phyloP scores from a whole-genome alignment of 73 alveolate genomes.

The Paramecium primaurelia region DNA sequence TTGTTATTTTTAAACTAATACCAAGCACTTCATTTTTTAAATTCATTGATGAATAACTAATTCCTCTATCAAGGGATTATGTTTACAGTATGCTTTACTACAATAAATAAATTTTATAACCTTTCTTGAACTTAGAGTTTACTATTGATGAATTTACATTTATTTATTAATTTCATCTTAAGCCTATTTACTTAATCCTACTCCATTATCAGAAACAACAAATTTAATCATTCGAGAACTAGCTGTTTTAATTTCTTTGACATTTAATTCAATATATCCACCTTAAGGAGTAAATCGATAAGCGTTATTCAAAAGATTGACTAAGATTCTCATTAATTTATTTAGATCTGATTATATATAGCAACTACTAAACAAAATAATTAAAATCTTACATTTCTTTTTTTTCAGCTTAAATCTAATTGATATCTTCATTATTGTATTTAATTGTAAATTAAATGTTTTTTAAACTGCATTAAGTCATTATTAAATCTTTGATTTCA shows the following conservation, averaged over 20 bases:
- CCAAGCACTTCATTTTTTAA: background rate
- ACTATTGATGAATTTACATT: background rate
- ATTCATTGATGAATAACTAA: background rate
- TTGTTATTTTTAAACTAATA: conserved; percentile 15
- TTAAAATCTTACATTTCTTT: background rate
- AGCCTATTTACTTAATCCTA: background rate
- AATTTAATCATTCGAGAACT: background rate
- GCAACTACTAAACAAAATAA: background rate
- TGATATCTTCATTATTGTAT: background rate
- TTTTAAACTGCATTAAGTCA: background rate
- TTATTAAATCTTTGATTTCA: background rate
- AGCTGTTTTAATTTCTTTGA: background rate
- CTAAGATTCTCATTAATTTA: conserved; percentile 2
- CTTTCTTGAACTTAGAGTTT: background rate
- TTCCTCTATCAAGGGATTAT: background rate
- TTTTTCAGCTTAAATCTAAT: background rate
- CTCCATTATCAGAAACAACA: background rate
- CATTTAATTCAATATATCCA: background rate
- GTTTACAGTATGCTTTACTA: background rate
- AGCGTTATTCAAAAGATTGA: conserved; percentile 22
- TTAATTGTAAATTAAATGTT: background rate
- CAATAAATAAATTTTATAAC: background rate
- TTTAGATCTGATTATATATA: background rate
- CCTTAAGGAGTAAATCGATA: conserved; percentile 32
- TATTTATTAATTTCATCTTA: background rate